Base-by-base conservation (phyloP, 169 alveolate species). In the Cryptosporidium bovis region DNA sequence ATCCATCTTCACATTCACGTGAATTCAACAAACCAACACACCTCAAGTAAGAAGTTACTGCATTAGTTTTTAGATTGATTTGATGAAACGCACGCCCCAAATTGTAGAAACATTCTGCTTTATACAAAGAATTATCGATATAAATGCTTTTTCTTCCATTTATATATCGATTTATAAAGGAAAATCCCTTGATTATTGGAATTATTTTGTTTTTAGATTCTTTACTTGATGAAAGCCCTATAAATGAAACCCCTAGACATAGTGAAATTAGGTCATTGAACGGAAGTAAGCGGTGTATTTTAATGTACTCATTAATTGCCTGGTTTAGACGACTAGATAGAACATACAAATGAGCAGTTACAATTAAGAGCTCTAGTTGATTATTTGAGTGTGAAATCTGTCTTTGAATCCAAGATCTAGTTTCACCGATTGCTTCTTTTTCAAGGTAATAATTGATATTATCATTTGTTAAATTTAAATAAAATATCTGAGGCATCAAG, bases 351-450 rank as follows among this genome's bases (percentile, higher is more conserved):
- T 77, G 87, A 7, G 87, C 87, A 31, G 71, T 77, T 34, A 77
- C 64, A 6, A 77, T 60, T 29, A 5, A 40, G 16, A 77, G 64
- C 31, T 77, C 87, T 10, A 62, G 16, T 24, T 60, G 50, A 60
- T 48, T 27, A 44, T 46, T 46, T 24, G 71, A 77, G 34, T 77
- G 34, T 48, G 77, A 24, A 10, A 48, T 48, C 27, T 77, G 87
- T 24, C 87, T 77, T 60, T 77, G 87, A 13, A 77, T 77, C 87
- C 87, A 77, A 46, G 87, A 77, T 77, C 87, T 56, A 1, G 87
- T 77, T 33, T 77, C 87, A 62, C 87, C 33, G 20, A 77, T 77
- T 27, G 71, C 40, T 62, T 77, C 87, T 77, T 77, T 77, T 60
- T 77, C 87, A 40, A 77, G 71, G 15, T 20, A 13, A 46, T 40